A percentile compares a stretch with the other conserved stretches of the same genome.
Evolutionary conservation across 768 basidiomycete species (phyloP).

Genomic region (Crucibulum laeve): DNA sequence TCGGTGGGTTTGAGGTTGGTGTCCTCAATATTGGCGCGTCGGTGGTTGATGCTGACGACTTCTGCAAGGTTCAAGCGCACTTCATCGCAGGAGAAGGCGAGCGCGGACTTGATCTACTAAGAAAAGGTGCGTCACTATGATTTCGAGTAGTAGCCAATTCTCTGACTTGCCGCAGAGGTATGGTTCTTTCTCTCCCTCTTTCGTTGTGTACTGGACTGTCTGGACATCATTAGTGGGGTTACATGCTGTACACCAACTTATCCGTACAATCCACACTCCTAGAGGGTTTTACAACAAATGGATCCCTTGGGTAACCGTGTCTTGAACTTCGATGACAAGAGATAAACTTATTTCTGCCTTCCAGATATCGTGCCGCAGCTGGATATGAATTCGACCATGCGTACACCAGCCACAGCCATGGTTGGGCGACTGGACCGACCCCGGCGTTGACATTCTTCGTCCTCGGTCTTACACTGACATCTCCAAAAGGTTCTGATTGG

Average conservation of each 20-base stretch:
- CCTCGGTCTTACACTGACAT: slow-evolving; percentile 37
- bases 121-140: slow-evolving; percentile 17
- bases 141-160: neutral
- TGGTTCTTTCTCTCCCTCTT: neutral
- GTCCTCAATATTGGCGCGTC: neutral
- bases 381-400: slow-evolving; percentile 44
- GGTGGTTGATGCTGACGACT: neutral
- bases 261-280: slow-evolving; percentile 35
- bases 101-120: slow-evolving; percentile 40
- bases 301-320: slow-evolving; percentile 37
- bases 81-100: slow-evolving; percentile 41
- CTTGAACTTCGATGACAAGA: neutral
- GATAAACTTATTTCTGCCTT: slow-evolving; percentile 10
- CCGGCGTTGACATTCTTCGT: slow-evolving; percentile 44
- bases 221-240: slow-evolving; percentile 33
- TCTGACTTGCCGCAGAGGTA: slow-evolving; percentile 10
- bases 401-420: slow-evolving; percentile 44
- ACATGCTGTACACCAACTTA: slow-evolving; percentile 43
- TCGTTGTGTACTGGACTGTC: neutral
- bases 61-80: slow-evolving; percentile 42
- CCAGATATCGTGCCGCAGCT: slow-evolving; percentile 32
- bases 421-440: slow-evolving; percentile 46
- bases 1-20: slow-evolving; percentile 44
- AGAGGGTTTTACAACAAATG: slow-evolving; percentile 44
- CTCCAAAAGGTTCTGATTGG: slow-evolving; percentile 38